Percentiles rank a stretch among this genome's conserved stretches.
Evolutionary conservation across 1,284 basidiomycete genomes (phyloP).

Genomic region (Caloboletus firmus): DNA sequence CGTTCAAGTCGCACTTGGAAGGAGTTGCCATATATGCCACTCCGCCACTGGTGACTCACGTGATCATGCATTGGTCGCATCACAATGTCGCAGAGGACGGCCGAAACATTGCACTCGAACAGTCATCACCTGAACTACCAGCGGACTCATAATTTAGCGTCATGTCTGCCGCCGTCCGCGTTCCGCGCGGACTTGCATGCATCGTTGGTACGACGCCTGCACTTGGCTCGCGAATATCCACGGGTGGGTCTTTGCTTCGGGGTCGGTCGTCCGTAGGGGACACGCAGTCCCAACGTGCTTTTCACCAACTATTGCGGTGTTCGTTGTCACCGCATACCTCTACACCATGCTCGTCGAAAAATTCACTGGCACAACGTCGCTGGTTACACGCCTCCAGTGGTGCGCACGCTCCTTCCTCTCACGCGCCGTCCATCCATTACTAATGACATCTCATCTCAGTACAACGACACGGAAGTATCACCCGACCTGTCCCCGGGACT

Average conservation of each 20-base stretch:
- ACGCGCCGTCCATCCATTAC: background rate
- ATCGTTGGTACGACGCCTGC: constrained; percentile 6
- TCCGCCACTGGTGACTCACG: background rate
- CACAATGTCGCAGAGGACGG: too few species aligned
- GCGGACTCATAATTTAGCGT: background rate
- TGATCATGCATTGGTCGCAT: background rate
- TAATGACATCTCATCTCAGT: constrained; percentile 14
- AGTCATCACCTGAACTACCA: background rate
- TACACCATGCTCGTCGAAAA: background rate
- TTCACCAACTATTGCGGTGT: constrained; percentile 7
- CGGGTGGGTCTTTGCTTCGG: background rate
- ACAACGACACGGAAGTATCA: constrained; percentile 43
- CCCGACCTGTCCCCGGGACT: constrained; percentile 52
- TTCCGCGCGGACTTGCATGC: constrained; percentile 17
- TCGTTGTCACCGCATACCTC: background rate
- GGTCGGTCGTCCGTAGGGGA: background rate
- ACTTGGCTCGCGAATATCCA: constrained; percentile 9
- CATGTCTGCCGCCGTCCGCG: constrained; percentile 8
- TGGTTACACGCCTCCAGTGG: constrained; percentile 21
- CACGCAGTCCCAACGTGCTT: constrained; percentile 2
- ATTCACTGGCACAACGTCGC: constrained; percentile 5
- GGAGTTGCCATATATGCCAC: background rate
- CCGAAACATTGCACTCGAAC: background rate
- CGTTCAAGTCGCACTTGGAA: background rate
- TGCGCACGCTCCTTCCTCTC: constrained; percentile 1